Conservation (phyloP, 805 yeast species). For the Groenewaldozyma salmanticensis region DNA sequence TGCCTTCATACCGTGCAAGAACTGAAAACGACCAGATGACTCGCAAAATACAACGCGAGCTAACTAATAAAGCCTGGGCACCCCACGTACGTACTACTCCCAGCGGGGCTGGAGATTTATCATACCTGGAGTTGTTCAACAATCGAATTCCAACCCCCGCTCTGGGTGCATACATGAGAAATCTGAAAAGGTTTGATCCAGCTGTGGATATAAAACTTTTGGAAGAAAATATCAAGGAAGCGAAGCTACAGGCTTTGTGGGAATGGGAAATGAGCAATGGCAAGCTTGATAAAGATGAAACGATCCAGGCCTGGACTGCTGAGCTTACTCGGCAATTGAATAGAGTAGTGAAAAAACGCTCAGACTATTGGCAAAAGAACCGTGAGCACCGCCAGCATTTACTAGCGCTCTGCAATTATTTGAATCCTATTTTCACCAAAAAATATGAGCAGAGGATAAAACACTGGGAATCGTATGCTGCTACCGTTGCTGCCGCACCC, state of each 20-base stretch:
- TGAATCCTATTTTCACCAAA: not conserved
- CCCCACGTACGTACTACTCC: no score
- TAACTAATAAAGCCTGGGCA: no score
- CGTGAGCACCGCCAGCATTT: not conserved
- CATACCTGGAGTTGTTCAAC: not conserved
- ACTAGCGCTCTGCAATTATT: not conserved
- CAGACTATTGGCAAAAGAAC: no score
- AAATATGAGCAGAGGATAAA: not conserved
- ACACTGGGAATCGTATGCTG: not conserved
- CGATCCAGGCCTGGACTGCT: not conserved
- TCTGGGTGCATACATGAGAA: not conserved
- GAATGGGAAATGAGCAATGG: conserved; percentile 1
- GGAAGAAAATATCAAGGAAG: conserved; percentile 1
- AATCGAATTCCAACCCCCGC: not conserved
- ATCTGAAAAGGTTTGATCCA: not conserved
- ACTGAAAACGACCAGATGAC: not conserved
- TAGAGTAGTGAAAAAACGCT: not conserved
- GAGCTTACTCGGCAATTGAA: not conserved
- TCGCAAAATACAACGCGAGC: not conserved
- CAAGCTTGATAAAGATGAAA: not conserved
- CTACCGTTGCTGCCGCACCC: no score
- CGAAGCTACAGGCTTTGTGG: conserved; percentile 6
- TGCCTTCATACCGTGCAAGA: not conserved
- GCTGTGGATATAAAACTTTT: not conserved
- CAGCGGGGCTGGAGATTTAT: not conserved